Evolutionary conservation across 2,329 filamentous ascomycete species (phyloP).

Genomic region (Ophiocordyceps sinensis): DNA sequence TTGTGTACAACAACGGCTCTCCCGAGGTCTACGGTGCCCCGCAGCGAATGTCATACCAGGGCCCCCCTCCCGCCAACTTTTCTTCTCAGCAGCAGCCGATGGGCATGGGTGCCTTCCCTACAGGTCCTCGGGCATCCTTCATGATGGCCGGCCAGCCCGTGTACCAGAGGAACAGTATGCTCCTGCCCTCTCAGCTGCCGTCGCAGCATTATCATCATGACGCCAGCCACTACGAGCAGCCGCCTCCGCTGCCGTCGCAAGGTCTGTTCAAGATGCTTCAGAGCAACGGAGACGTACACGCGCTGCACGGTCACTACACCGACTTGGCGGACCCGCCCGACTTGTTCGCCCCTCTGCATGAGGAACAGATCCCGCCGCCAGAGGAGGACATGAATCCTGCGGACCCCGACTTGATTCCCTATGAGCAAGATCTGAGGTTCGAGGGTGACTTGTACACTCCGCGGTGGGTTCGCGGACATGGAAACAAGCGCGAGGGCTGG

Average conservation of each 20-base stretch:
- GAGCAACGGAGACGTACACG: conserved; percentile 57
- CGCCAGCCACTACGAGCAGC: conserved; percentile 39
- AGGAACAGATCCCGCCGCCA: conserved; percentile 59
- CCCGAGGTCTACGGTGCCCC: conserved; percentile 44
- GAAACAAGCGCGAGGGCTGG: conserved; percentile 81
- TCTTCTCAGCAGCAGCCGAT: conserved; percentile 33
- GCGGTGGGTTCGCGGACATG: conserved; percentile 70
- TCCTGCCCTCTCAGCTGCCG: conserved; percentile 32
- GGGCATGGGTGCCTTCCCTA: conserved; percentile 39
- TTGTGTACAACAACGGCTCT: conserved; percentile 47
- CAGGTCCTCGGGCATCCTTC: conserved; percentile 40
- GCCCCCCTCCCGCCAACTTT: conserved; percentile 17
- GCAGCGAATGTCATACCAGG: conserved; percentile 37
- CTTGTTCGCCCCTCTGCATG: conserved; percentile 58
- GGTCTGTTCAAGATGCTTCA: conserved; percentile 60
- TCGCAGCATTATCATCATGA: conserved; percentile 35
- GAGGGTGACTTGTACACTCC: conserved; percentile 74
- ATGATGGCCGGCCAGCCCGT: conserved; percentile 36
- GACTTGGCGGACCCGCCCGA: conserved; percentile 65
- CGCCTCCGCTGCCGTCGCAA: conserved; percentile 52
- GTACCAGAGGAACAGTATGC: conserved; percentile 42
- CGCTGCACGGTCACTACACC: conserved; percentile 54
- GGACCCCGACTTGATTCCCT: conserved; percentile 60
- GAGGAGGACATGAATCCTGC: conserved; percentile 70
- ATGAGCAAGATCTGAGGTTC: conserved; percentile 67